A percentile compares a stretch with the other conserved stretches of the same genome.
These are phyloP conservation scores for Kwoniella sp. DNA, from an alignment of 768 basidiomycete species.

Conservation along the genomic window DNA sequence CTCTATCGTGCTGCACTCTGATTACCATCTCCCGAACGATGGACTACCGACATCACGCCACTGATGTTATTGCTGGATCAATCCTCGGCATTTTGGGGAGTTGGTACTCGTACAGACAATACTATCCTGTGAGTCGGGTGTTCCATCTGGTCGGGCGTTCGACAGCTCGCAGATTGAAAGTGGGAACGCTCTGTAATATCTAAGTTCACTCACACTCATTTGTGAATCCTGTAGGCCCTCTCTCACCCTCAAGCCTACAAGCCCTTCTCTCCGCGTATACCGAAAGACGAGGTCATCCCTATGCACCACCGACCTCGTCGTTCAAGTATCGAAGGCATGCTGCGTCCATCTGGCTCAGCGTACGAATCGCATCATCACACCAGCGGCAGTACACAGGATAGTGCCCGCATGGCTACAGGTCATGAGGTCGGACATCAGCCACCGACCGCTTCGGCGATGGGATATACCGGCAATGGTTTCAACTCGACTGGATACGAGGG, in stretches of 20 bases:
- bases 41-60: conserved; percentile 53
- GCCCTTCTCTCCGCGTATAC: conserved; percentile 45
- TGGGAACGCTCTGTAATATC: too few relatives aligned
- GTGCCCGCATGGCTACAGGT: neutral
- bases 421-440: neutral
- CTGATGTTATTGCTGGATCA: conserved; percentile 52
- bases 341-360: neutral
- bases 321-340: conserved; percentile 17
- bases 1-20: conserved; percentile 40
- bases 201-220: too few relatives aligned
- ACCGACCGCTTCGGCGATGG: neutral
- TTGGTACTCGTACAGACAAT: conserved; percentile 53
- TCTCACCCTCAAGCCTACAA: conserved; percentile 36
- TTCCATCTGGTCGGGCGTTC: too few relatives aligned
- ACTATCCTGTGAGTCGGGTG: conserved; percentile 42
- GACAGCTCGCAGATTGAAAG: too few relatives aligned
- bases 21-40: conserved; percentile 50
- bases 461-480: neutral
- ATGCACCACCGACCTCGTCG: conserved; percentile 18
- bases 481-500: neutral
- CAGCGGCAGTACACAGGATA: conserved; percentile 6
- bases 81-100: conserved; percentile 43
- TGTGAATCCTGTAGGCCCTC: too few relatives aligned
- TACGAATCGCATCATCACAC: conserved; percentile 12
- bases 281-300: conserved; percentile 29